A percentile compares a stretch with the other conserved stretches of the same genome.
Evolutionary conservation across 441 rosid genomes (phyloP).

Genomic region (Erodium moschatum): DNA sequence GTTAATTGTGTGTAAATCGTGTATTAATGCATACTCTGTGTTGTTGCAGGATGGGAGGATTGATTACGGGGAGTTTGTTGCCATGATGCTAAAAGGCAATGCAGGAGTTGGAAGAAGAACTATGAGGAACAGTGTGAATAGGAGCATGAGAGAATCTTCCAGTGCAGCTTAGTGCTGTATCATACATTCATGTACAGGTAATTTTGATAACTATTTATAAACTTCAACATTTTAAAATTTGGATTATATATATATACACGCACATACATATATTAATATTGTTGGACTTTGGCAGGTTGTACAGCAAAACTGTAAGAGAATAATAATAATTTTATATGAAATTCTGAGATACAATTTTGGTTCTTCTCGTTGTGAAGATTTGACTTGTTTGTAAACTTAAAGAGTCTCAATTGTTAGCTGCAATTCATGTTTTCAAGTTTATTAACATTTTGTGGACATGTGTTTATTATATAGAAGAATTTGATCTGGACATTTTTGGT

Average conservation of each 20-base stretch:
- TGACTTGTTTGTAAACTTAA: background rate
- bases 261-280: too few relatives aligned
- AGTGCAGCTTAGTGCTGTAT: slow-evolving; percentile 27
- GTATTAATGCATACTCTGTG: background rate
- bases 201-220: background rate
- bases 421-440: background rate
- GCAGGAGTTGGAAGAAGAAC: slow-evolving; percentile 89
- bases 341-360: slow-evolving; percentile 18
- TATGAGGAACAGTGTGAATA: slow-evolving; percentile 76
- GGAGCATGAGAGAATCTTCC: slow-evolving; percentile 80
- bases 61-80: slow-evolving; percentile 88
- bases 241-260: background rate
- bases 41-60: slow-evolving; percentile 74
- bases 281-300: slow-evolving; percentile 26
- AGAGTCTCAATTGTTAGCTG: background rate
- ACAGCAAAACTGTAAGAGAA: slow-evolving; percentile 20
- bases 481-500: background rate
- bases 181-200: slow-evolving; percentile 31
- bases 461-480: background rate
- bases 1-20: background rate
- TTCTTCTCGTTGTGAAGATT: background rate
- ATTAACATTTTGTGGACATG: background rate
- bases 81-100: slow-evolving; percentile 97
- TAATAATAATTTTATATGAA: slow-evolving; percentile 11
- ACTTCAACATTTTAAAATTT: background rate